Percentiles rank a stretch among this genome's conserved stretches.
Conservation (phyloP, 2,329 filamentous ascomycete genomes). For the Exophiala bonariae region DNA sequence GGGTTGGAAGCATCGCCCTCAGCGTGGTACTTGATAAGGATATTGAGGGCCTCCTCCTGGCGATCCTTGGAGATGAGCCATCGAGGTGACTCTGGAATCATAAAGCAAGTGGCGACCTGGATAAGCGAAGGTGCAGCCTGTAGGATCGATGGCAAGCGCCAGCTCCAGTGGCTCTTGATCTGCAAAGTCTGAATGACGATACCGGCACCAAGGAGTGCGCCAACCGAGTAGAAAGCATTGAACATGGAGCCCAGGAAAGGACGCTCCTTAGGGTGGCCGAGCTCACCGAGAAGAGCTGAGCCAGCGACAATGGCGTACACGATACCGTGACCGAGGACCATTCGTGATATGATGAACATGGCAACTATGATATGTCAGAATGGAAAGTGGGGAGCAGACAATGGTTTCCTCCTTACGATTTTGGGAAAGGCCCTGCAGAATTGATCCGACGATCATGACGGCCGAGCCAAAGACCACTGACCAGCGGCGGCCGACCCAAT, state of each 20-base stretch:
- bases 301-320: conserved; percentile 59
- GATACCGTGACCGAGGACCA: conserved; percentile 62
- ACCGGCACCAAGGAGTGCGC: conserved; percentile 46
- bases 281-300: conserved; percentile 74
- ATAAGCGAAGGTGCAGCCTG: conserved; percentile 37
- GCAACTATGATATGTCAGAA: conserved; percentile 37
- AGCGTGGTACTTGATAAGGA: conserved; percentile 64
- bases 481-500: conserved; percentile 56
- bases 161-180: conserved; percentile 40
- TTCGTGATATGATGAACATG: conserved; percentile 62
- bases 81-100: conserved; percentile 22
- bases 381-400: conserved; percentile 24
- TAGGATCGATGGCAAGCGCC: conserved; percentile 46
- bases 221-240: conserved; percentile 59
- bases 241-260: conserved; percentile 59
- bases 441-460: conserved; percentile 51
- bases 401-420: conserved; percentile 55
- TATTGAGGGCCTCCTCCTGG: conserved; percentile 61
- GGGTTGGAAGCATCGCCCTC: conserved; percentile 60
- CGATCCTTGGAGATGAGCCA: conserved; percentile 25
- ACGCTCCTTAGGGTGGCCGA: conserved; percentile 62
- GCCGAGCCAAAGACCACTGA: conserved; percentile 55
- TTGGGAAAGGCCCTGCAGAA: conserved; percentile 38
- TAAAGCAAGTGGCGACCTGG: conserved; percentile 29
- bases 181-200: conserved; percentile 40